These are phyloP conservation scores for Trametes sp. DNA, from an alignment of 1,284 basidiomycete species.

Conservation along the genomic window DNA sequence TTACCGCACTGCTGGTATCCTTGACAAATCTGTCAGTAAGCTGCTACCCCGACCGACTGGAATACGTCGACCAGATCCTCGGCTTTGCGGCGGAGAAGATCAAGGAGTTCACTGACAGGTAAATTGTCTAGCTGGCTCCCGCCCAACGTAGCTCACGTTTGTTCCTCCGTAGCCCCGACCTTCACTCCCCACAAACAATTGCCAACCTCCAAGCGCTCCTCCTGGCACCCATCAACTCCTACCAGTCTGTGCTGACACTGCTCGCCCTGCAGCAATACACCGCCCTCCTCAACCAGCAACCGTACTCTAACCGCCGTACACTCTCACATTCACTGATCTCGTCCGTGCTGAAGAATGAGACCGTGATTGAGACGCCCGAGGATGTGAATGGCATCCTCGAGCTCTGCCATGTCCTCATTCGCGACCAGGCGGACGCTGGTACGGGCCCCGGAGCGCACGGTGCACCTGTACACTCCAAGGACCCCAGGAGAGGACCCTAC, in stretches of 20 bases:
- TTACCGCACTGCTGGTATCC: constrained; percentile 93
- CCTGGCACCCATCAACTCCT: constrained; percentile 91
- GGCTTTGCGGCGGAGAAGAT: constrained; percentile 88
- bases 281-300: constrained; percentile 82
- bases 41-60: constrained; percentile 93
- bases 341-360: constrained; percentile 94
- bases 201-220: constrained; percentile 90
- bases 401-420: constrained; percentile 89
- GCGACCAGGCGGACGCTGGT: constrained; percentile 83
- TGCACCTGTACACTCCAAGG: constrained; percentile 51
- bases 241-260: constrained; percentile 92
- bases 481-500: constrained; percentile 62
- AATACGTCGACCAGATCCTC: constrained; percentile 95
- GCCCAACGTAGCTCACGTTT: neutral
- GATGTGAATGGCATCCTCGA: constrained; percentile 93
- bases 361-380: constrained; percentile 87
- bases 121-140: constrained; percentile 28
- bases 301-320: constrained; percentile 87
- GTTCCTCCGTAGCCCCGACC: constrained; percentile 68
- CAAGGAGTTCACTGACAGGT: constrained; percentile 84
- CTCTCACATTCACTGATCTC: constrained; percentile 93
- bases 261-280: constrained; percentile 91
- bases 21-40: constrained; percentile 92
- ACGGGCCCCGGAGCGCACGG: constrained; percentile 44
- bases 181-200: constrained; percentile 87